Evolutionary conservation across 805 yeast genomes (phyloP).

Genomic region (Grigorovia yakushimaensis): DNA sequence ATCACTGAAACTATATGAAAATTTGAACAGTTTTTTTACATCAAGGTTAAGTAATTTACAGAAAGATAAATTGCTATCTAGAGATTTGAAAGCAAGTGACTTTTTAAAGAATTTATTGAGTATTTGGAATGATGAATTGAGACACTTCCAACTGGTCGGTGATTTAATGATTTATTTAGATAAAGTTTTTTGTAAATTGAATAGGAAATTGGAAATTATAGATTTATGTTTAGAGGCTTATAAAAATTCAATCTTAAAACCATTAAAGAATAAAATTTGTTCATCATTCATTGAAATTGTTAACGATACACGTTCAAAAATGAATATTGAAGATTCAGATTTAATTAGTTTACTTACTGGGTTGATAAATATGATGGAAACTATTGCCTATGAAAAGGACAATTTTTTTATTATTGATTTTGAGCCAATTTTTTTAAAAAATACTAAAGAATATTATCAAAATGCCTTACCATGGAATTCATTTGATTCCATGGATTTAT

Average conservation of each 20-base stretch:
- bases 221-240: slow-evolving; percentile 68
- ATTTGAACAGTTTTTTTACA: slow-evolving; percentile 8
- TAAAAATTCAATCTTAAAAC: slow-evolving; percentile 47
- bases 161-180: slow-evolving; percentile 83
- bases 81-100: slow-evolving; percentile 15
- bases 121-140: slow-evolving; percentile 61
- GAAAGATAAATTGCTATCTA: not conserved
- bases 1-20: slow-evolving; percentile 9
- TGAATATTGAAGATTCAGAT: not conserved
- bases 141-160: slow-evolving; percentile 66
- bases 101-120: slow-evolving; percentile 30
- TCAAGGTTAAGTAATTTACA: slow-evolving; percentile 7
- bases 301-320: slow-evolving; percentile 22
- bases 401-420: slow-evolving; percentile 54
- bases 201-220: slow-evolving; percentile 50
- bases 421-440: slow-evolving; percentile 52
- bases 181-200: slow-evolving; percentile 70
- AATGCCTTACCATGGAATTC: slow-evolving; percentile 35
- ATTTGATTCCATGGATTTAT: slow-evolving; percentile 44
- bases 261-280: slow-evolving; percentile 43
- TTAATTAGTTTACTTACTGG: slow-evolving; percentile 45
- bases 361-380: slow-evolving; percentile 61
- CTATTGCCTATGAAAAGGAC: slow-evolving; percentile 48
- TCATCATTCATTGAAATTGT: slow-evolving; percentile 28
- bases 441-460: slow-evolving; percentile 48